Conservation (phyloP, 2,329 filamentous ascomycete species). For the Botrytis fragariae region DNA sequence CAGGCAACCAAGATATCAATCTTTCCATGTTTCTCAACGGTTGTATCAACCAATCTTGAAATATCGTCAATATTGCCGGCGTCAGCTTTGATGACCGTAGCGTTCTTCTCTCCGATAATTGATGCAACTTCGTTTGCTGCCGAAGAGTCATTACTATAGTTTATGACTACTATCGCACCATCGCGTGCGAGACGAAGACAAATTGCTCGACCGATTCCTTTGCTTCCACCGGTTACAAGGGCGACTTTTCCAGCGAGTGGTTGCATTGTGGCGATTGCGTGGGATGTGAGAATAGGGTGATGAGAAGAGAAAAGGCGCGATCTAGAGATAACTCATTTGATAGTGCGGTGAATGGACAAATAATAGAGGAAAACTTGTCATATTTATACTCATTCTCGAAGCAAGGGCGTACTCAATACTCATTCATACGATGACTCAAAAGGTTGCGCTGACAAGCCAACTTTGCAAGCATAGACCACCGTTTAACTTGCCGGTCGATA, state of each 20-base stretch:
- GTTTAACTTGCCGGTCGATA: background rate
- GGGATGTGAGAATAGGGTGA: background rate
- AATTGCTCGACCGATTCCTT: conserved; percentile 59
- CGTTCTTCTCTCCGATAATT: conserved; percentile 47
- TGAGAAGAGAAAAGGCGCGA: background rate
- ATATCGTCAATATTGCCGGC: conserved; percentile 47
- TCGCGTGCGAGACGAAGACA: conserved; percentile 55
- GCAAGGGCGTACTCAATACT: background rate
- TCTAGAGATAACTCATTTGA: background rate
- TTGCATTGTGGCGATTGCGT: conserved; percentile 22
- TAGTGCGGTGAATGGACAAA: background rate
- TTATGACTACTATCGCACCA: conserved; percentile 57
- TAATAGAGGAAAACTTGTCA: background rate
- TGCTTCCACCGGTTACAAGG: conserved; percentile 45
- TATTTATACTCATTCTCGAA: background rate
- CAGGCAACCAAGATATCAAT: conserved; percentile 60
- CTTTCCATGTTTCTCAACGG: conserved; percentile 50
- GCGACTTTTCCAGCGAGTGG: conserved; percentile 35
- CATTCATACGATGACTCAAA: background rate
- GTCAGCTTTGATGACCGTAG: conserved; percentile 56
- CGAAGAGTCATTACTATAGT: conserved; percentile 50
- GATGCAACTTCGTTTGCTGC: conserved; percentile 50
- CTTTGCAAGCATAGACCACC: background rate
- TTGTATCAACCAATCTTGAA: conserved; percentile 48
- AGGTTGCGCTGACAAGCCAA: background rate